Conservation (phyloP, 495 filamentous ascomycete genomes). For the Articulospora tetracladia region DNA sequence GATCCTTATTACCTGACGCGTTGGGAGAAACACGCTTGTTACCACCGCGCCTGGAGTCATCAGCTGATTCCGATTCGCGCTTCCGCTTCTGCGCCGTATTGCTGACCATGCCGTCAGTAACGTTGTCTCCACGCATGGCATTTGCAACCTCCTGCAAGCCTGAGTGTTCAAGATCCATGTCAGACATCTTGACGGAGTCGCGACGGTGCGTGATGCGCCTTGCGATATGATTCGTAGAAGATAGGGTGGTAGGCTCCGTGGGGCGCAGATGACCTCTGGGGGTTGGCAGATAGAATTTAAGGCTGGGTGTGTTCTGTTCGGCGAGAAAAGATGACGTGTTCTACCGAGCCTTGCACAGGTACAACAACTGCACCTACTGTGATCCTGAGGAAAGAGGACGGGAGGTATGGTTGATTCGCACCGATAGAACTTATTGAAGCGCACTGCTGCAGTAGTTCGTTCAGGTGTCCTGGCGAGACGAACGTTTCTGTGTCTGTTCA, state of each 20-base stretch:
- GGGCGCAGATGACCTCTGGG: conserved; percentile 27
- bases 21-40: conserved; percentile 25
- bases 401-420: conserved; percentile 15
- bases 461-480: conserved; percentile 17
- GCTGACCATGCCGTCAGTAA: background rate
- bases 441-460: conserved; percentile 26
- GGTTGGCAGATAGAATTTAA: conserved; percentile 24
- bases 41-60: conserved; percentile 21
- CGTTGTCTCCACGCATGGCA: conserved; percentile 24
- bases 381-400: conserved; percentile 7
- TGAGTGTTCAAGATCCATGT: conserved; percentile 25
- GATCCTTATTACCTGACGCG: conserved; percentile 13
- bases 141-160: conserved; percentile 27
- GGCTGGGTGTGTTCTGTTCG: conserved; percentile 16
- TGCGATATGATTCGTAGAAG: conserved; percentile 23
- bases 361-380: conserved; percentile 19
- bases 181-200: conserved; percentile 19
- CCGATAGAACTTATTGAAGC: conserved; percentile 21
- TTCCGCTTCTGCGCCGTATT: conserved; percentile 24
- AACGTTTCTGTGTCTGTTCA: conserved; percentile 24
- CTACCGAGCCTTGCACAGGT: conserved; percentile 25
- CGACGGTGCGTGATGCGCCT: conserved; percentile 12
- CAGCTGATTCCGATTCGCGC: conserved; percentile 27
- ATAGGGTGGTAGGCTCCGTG: conserved; percentile 5
- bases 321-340: conserved; percentile 21